Conservation (phyloP, 148 eudicot species). For the Heliamphora exappendiculata region DNA sequence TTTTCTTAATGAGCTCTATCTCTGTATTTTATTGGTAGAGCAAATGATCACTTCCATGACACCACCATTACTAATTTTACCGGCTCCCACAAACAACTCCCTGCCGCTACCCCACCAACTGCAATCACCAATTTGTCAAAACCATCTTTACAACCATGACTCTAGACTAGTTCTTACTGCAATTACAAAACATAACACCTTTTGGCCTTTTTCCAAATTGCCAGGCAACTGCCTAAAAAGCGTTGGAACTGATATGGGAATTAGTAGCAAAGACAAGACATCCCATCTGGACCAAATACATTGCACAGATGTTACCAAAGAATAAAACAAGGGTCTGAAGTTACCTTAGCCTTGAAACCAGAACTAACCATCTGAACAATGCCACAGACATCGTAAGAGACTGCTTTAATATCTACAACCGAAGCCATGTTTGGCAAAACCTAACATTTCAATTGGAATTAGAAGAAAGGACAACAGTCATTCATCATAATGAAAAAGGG, state of each 20-base stretch:
- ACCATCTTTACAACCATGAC: not conserved
- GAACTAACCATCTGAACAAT: slow-evolving; percentile 58
- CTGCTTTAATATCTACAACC: slow-evolving; percentile 73
- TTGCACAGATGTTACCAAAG: not conserved
- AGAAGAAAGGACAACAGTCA: not conserved
- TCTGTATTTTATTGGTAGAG: too few species aligned
- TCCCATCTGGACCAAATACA: not conserved
- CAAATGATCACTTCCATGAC: not conserved
- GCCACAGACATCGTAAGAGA: slow-evolving; percentile 91
- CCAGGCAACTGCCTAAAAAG: not conserved
- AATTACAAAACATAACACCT: not conserved
- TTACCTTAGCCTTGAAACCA: slow-evolving; percentile 74
- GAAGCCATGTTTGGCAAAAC: slow-evolving; percentile 98
- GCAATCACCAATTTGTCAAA: not conserved
- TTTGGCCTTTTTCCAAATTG: not conserved
- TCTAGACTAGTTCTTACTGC: not conserved
- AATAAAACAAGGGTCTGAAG: not conserved
- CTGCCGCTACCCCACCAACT: not conserved
- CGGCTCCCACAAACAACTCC: not conserved
- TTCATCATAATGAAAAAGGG: not conserved
- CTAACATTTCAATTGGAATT: slow-evolving; percentile 26
- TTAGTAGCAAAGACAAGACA: not conserved
- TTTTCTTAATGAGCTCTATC: too few species aligned
- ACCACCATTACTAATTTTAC: not conserved
- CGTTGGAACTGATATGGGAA: not conserved